Conservation (phyloP, 2,329 filamentous ascomycete genomes). For the Hymenoscyphus fructigenus region DNA sequence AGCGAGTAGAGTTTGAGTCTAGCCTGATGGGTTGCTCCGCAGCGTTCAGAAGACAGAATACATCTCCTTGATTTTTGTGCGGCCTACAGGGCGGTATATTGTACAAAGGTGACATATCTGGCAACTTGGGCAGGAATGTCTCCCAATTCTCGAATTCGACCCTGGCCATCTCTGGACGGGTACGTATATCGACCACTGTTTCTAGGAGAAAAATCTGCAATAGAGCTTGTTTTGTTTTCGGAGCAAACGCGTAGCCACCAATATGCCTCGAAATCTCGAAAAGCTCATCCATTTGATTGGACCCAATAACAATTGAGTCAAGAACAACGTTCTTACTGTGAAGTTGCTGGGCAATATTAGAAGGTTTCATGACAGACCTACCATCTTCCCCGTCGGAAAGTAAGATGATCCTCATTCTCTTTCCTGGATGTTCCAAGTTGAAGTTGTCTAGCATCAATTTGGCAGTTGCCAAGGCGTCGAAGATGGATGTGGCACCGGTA, state of each 20-base stretch:
- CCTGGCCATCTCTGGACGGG: conserved; percentile 4
- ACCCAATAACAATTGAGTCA: conserved; percentile 3
- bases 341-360: background rate
- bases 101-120: conserved; percentile 10
- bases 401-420: conserved; percentile 2
- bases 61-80: conserved; percentile 7
- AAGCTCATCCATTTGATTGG: background rate
- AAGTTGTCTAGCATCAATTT: background rate
- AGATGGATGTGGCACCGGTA: background rate
- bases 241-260: conserved; percentile 15
- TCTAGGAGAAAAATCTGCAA: conserved; percentile 14
- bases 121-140: background rate
- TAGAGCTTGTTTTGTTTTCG: conserved; percentile 6
- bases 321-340: background rate
- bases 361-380: background rate
- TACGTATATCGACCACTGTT: conserved; percentile 12
- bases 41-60: conserved; percentile 9
- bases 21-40: background rate
- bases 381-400: conserved; percentile 5
- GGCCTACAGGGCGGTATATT: conserved; percentile 11
- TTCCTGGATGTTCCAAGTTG: background rate
- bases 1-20: background rate
- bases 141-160: background rate
- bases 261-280: conserved; percentile 14
- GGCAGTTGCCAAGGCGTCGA: background rate